Evolutionary conservation across 192 early-diverging fungal genomes (phyloP), one percentile per base, ranked within the genome.

Genomic region (Kappamyces sp.): DNA sequence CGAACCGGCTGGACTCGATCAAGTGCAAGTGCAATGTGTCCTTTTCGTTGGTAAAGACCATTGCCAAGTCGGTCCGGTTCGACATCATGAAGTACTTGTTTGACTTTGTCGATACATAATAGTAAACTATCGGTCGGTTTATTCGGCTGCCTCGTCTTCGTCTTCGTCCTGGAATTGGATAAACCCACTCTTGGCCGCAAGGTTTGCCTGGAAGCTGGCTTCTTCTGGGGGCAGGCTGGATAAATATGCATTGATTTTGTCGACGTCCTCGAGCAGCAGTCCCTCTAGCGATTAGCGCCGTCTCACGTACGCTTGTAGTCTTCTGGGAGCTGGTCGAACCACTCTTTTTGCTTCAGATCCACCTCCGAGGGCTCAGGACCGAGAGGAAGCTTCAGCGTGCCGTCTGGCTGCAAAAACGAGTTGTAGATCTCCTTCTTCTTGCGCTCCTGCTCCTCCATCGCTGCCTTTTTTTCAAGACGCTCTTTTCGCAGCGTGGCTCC

Each of bases 21-120:
- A 92, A 88, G 61, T 93, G 83, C 71, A 91, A 91, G 66, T 93
- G 90, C 69, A 93, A 91, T 63, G 88, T 90, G 1, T 85, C 86
- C 48, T 87, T 85, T 59, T 91, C 92, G 34, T 74, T 87, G 47
- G 84, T 94, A 35, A 69, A 85, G 36, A 63, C 65, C 0, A 74
- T 98, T 3, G 84, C 88, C 2, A 79, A 79, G 42, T 82, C 82
- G 47, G 83, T 97, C 10, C 75, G 82, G 50, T 97, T 97, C 75
- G 90, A 95, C 32, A 72, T 98, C 54, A 82, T 83, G 37, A 84
- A 87, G 47, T 98, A 72, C 64, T 64, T 77, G 49, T 60, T 60
- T 53, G 75, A 77, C 61, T 77, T 73, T 55, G 51, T 63, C 23
- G 23, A 23, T 23, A 23, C 23, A 23, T 23, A 23, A 23, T 23